Percentiles rank a stretch among this genome's conserved stretches.
These are phyloP conservation scores for Bocquillonia castaneifolia DNA, from an alignment of 441 rosid species.

Conservation along the genomic window DNA sequence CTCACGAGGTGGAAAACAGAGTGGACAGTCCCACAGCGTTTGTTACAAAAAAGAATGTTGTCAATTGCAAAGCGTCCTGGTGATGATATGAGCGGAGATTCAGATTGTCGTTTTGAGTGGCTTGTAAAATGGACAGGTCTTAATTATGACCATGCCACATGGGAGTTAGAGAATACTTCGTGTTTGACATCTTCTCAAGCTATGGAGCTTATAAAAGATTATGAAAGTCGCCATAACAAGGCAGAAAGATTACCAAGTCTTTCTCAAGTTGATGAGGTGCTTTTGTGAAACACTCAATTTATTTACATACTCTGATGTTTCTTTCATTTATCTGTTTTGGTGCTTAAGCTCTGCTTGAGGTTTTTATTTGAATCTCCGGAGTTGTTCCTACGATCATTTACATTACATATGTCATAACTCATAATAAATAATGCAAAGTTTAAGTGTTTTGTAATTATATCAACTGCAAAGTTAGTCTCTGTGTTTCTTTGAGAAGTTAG, in stretches of 20 bases:
- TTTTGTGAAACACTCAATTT: background rate
- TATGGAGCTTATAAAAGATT: slow-evolving; percentile 25
- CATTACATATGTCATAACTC: too few relatives aligned
- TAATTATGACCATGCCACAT: slow-evolving; percentile 35
- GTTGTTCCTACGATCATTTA: too few relatives aligned
- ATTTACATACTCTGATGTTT: background rate
- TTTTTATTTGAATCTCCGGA: background rate
- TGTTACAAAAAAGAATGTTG: slow-evolving; percentile 26
- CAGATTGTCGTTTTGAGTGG: slow-evolving; percentile 27
- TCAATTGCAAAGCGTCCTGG: slow-evolving; percentile 9
- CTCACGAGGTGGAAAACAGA: slow-evolving; percentile 27
- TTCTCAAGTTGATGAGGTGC: slow-evolving; percentile 17
- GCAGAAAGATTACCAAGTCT: slow-evolving; percentile 1
- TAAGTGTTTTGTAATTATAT: too few relatives aligned
- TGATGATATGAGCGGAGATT: background rate
- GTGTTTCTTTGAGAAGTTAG: too few relatives aligned
- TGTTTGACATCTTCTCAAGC: slow-evolving; percentile 26
- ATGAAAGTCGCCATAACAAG: slow-evolving; percentile 25
- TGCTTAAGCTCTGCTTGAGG: background rate
- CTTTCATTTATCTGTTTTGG: too few relatives aligned
- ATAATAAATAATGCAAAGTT: too few relatives aligned
- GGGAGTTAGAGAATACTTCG: slow-evolving; percentile 35
- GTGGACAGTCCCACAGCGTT: slow-evolving; percentile 33
- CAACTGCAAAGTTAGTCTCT: too few relatives aligned
- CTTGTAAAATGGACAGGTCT: slow-evolving; percentile 38